Evolutionary conservation across 148 eudicot species (phyloP).

Genomic region (Vaccinium vitisidaea): DNA sequence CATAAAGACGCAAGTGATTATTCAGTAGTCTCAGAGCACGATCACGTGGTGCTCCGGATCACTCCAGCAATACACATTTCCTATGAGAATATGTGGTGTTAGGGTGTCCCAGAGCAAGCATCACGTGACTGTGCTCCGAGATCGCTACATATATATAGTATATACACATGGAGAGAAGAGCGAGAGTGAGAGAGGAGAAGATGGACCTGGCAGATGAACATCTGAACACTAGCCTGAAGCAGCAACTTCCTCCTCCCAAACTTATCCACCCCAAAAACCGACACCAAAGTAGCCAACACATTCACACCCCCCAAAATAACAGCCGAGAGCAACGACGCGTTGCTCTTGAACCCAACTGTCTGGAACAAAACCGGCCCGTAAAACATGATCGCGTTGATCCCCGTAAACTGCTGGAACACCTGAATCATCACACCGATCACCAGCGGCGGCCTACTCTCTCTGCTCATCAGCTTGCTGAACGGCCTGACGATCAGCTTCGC

Average conservation of each 20-base stretch:
- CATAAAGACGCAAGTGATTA: no score
- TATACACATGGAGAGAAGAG: neutral
- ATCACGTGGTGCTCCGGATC: no score
- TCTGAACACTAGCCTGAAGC: conserved; percentile 55
- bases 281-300: conserved; percentile 42
- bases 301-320: conserved; percentile 52
- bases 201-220: conserved; percentile 49
- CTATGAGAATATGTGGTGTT: no score
- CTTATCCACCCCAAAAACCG: conserved; percentile 45
- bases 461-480: conserved; percentile 38
- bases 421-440: conserved; percentile 35
- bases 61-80: no score
- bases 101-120: no score
- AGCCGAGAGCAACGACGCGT: conserved; percentile 47
- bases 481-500: conserved; percentile 37
- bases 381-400: conserved; percentile 65
- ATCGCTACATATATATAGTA: no score
- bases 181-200: neutral
- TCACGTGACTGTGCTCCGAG: no score
- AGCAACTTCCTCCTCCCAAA: conserved; percentile 48
- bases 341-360: conserved; percentile 47
- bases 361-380: conserved; percentile 58
- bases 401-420: conserved; percentile 59
- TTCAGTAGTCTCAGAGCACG: no score
- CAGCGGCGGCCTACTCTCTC: conserved; percentile 36